Conservation (phyloP, 495 filamentous ascomycete species). For the Daldinia bambusicola region DNA sequence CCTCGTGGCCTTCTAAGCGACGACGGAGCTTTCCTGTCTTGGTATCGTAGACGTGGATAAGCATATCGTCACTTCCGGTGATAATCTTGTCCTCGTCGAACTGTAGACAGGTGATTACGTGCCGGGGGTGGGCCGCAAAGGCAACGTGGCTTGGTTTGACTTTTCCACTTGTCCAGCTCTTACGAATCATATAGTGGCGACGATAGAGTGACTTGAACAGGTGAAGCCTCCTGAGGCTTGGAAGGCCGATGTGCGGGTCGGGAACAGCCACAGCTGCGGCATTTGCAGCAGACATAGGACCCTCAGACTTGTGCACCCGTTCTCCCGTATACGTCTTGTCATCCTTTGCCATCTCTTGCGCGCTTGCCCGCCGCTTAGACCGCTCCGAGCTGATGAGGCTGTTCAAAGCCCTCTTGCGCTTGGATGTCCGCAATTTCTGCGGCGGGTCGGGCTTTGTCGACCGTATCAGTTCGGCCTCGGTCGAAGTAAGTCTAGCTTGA, state of each 20-base stretch:
- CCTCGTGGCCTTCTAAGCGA: constrained; percentile 91
- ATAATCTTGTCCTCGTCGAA: constrained; percentile 98
- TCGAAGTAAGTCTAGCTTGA: constrained; percentile 58
- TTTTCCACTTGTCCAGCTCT: constrained; percentile 87
- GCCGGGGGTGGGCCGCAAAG: constrained; percentile 92
- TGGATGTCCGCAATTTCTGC: constrained; percentile 51
- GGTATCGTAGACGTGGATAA: constrained; percentile 98
- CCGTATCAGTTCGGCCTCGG: constrained; percentile 58
- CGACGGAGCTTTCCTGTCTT: constrained; percentile 87
- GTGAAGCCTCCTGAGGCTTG: constrained; percentile 81
- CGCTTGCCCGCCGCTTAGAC: constrained; percentile 63
- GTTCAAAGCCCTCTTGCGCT: constrained; percentile 57
- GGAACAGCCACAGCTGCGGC: constrained; percentile 83
- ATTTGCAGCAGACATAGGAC: constrained; percentile 85
- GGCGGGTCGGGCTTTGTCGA: constrained; percentile 52
- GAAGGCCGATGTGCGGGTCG: constrained; percentile 80
- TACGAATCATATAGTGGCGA: constrained; percentile 86
- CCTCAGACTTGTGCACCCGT: constrained; percentile 68
- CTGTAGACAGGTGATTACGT: constrained; percentile 97
- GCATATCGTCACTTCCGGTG: constrained; percentile 96
- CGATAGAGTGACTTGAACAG: constrained; percentile 97
- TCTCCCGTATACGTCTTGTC: constrained; percentile 45
- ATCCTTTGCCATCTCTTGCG: constrained; percentile 54
- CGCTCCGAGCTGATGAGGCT: constrained; percentile 56
- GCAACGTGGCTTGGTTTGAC: constrained; percentile 93